Evolutionary conservation across 1,284 basidiomycete genomes (phyloP), one percentile per base, ranked within the genome.

Genomic region (Irpex lacteus): DNA sequence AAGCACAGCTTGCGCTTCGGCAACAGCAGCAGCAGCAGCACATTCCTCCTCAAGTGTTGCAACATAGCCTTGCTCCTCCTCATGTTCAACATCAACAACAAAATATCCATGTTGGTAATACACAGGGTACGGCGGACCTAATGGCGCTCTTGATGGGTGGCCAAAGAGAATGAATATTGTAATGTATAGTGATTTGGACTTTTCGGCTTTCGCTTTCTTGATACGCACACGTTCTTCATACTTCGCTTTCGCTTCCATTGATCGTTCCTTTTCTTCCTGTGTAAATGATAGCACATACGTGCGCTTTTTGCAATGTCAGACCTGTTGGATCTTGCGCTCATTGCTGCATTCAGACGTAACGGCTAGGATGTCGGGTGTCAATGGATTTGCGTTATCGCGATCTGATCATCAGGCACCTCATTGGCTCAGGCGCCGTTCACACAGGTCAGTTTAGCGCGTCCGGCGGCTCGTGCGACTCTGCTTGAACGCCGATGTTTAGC

Each of bases 111-210:
- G 75, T 78, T 37, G 75, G 79, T 15, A 81, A 77, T 72, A 82
- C 78, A 65, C 88, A 86, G 70, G 83, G 85, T 38, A 77, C 85
- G 52, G 87, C 88, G 66, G 91, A 92, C 72, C 76, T 92, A 68
- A 92, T 92, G 86, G 86, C 91, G 52, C 81, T 92, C 65, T 81
- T 92, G 67, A 89, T 92, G 90, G 88, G 88, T 62, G 88, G 87
- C 60, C 75, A 74, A 36, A 80, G 89, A 75, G 89, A 91, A 68
- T 91, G 77, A 83, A 59, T 55, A 44, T 60, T 38, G 56, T 50
- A 59, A 26, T 62, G 15, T 63, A 19, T 60, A 50, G 37, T 56
- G 44, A 47, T 62, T 50, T 38, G 47, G 26, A 53, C 59, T 54
- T 60, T 61, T 57, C 34, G 26, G 52, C 19, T 52, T 59, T 56